These are phyloP conservation scores for Russula sp. DNA, from an alignment of 768 basidiomycete genomes.

Conservation along the genomic window DNA sequence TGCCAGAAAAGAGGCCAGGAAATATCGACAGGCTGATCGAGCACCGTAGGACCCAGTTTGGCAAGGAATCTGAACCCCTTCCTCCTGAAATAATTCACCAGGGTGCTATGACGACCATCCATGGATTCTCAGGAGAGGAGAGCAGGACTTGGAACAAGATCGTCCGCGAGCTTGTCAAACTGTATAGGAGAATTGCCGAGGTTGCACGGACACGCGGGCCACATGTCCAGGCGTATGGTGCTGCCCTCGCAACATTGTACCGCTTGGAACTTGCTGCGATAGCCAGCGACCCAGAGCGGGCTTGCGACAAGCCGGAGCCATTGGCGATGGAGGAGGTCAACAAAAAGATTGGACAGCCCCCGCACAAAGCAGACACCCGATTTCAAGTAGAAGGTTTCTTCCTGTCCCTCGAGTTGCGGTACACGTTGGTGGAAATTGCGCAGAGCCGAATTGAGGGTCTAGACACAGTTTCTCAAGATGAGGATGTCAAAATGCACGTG, in stretches of 20 bases:
- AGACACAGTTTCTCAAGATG: not conserved
- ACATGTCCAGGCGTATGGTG: constrained; percentile 30
- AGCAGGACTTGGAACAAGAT: constrained; percentile 24
- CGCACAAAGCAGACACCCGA: constrained; percentile 31
- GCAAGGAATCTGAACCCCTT: constrained; percentile 21
- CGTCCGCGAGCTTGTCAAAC: constrained; percentile 20
- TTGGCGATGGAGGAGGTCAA: constrained; percentile 27
- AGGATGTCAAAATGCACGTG: constrained; percentile 9
- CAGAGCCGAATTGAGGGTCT: constrained; percentile 23
- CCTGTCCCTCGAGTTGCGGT: constrained; percentile 31
- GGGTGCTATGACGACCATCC: constrained; percentile 16
- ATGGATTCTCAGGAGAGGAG: constrained; percentile 22
- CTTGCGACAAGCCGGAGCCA: constrained; percentile 25
- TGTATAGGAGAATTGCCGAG: constrained; percentile 25
- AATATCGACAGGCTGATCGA: not conserved
- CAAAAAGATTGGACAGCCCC: constrained; percentile 29
- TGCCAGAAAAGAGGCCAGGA: not conserved
- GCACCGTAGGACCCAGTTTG: not conserved
- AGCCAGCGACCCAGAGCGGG: constrained; percentile 19
- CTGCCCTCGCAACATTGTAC: constrained; percentile 30
- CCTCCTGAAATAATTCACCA: constrained; percentile 2
- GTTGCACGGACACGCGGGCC: constrained; percentile 27
- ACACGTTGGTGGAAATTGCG: constrained; percentile 29
- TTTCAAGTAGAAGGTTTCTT: constrained; percentile 32
- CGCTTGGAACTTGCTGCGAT: constrained; percentile 26